These are phyloP conservation scores for Acacia acuminata DNA, from an alignment of 306 rosid species.

Conservation along the genomic window DNA sequence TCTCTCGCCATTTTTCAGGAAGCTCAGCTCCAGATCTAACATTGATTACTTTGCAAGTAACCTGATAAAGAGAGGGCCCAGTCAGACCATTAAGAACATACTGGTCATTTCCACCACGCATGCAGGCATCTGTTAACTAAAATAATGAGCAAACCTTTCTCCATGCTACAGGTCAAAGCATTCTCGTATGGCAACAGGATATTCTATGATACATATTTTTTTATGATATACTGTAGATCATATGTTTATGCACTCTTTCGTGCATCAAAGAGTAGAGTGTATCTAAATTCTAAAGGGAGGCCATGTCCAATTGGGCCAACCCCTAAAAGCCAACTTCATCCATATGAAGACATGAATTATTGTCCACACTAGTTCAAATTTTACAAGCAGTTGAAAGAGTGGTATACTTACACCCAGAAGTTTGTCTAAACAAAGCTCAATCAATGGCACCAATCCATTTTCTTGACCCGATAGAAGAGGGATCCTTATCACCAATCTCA, in stretches of 20 bases:
- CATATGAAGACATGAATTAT: slow-evolving; percentile 1
- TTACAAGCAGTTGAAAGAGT: slow-evolving; percentile 2
- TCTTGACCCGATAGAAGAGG: slow-evolving; percentile 78
- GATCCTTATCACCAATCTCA: slow-evolving; percentile 92
- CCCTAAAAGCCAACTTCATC: slow-evolving; percentile 4
- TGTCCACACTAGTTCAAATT: slow-evolving; percentile 15
- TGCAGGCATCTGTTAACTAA: slow-evolving; percentile 2
- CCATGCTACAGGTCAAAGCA: neutral
- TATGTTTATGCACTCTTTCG: slow-evolving; percentile 13
- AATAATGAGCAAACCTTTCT: neutral
- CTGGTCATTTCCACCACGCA: slow-evolving; percentile 4
- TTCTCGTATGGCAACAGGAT: neutral
- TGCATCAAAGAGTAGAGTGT: neutral
- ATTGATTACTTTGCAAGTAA: slow-evolving; percentile 84
- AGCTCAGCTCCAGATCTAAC: slow-evolving; percentile 97
- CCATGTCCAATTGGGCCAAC: slow-evolving; percentile 13
- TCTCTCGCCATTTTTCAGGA: slow-evolving; percentile 95
- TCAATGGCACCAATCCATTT: slow-evolving; percentile 99
- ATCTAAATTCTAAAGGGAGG: slow-evolving; percentile 16
- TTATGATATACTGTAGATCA: neutral
- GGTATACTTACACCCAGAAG: slow-evolving; percentile 81
- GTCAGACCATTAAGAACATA: slow-evolving; percentile 26
- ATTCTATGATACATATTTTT: neutral
- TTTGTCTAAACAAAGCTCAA: slow-evolving; percentile 97
- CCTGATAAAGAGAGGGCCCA: slow-evolving; percentile 50